Percentiles rank a stretch among this genome's conserved stretches.
Conservation (phyloP, 176 grass and related monocot genomes). For the Hordeum marinum region DNA sequence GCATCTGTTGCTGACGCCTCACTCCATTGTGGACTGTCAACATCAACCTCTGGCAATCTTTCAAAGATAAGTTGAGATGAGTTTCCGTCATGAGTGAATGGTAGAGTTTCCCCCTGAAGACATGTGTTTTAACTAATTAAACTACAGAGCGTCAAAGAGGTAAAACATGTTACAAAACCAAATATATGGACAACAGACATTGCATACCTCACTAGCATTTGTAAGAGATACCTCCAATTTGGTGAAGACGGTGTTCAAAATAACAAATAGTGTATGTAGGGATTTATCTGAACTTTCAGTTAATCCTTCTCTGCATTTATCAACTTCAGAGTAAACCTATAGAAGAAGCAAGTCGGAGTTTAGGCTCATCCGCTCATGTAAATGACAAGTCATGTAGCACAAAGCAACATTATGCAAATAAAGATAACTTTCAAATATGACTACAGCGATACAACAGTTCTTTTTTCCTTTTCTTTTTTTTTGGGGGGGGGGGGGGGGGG, state of each 20-base stretch:
- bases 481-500: too few species aligned
- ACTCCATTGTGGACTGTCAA: slow-evolving; percentile 60
- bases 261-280: not conserved
- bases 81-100: slow-evolving; percentile 28
- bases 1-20: slow-evolving; percentile 54
- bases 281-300: not conserved
- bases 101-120: slow-evolving; percentile 19
- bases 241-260: not conserved
- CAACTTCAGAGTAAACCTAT: not conserved
- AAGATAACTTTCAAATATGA: not conserved
- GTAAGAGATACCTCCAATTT: not conserved
- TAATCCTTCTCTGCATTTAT: not conserved
- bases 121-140: not conserved
- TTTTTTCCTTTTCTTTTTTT: not conserved
- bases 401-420: not conserved
- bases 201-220: not conserved
- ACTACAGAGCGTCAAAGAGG: not conserved
- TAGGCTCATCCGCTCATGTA: slow-evolving; percentile 16
- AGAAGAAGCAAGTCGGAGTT: not conserved
- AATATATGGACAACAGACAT: not conserved
- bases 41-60: slow-evolving; percentile 58
- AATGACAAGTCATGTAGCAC: not conserved
- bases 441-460: not conserved
- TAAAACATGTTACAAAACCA: not conserved
- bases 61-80: slow-evolving; percentile 50